Conservation (phyloP, 768 basidiomycete genomes). For the Gloeopeniophorella convolvens region DNA sequence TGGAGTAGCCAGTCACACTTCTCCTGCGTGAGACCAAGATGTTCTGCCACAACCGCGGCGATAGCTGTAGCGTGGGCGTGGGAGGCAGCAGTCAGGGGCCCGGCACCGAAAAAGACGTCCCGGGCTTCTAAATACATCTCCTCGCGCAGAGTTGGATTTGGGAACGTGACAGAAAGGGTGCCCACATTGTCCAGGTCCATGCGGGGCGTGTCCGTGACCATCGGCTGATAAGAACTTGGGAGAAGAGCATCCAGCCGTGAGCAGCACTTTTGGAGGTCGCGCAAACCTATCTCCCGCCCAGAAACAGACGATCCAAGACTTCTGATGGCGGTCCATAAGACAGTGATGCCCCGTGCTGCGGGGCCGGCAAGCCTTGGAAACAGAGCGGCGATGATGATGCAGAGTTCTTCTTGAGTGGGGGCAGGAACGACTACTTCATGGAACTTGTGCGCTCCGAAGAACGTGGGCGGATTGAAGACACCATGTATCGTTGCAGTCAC, state of each 20-base stretch:
- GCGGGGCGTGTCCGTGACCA: conserved; percentile 31
- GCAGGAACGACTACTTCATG: conserved; percentile 57
- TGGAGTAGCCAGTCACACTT: conserved; percentile 63
- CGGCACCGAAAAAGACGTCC: conserved; percentile 87
- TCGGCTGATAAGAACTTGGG: conserved; percentile 39
- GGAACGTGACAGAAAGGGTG: conserved; percentile 44
- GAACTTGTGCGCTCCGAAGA: conserved; percentile 85
- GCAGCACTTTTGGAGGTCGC: conserved; percentile 83
- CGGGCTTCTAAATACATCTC: conserved; percentile 84
- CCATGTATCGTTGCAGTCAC: conserved; percentile 40
- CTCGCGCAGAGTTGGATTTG: conserved; percentile 74
- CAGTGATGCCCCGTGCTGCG: conserved; percentile 46
- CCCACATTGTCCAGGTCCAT: conserved; percentile 24
- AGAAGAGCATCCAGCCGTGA: conserved; percentile 59
- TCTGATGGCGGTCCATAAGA: conserved; percentile 62
- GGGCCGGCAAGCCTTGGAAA: conserved; percentile 56
- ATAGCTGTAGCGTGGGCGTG: conserved; percentile 45
- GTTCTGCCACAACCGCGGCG: conserved; percentile 47
- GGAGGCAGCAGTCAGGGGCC: conserved; percentile 45
- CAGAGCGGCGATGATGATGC: conserved; percentile 56
- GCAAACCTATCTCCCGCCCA: conserved; percentile 59
- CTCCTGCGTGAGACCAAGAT: conserved; percentile 63
- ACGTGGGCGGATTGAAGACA: conserved; percentile 51
- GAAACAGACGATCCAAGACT: conserved; percentile 45
- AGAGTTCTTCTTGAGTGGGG: conserved; percentile 62